phyloP scores from a whole-genome alignment of 2,329 filamentous ascomycete species.

The Aspergillus glaucus region DNA sequence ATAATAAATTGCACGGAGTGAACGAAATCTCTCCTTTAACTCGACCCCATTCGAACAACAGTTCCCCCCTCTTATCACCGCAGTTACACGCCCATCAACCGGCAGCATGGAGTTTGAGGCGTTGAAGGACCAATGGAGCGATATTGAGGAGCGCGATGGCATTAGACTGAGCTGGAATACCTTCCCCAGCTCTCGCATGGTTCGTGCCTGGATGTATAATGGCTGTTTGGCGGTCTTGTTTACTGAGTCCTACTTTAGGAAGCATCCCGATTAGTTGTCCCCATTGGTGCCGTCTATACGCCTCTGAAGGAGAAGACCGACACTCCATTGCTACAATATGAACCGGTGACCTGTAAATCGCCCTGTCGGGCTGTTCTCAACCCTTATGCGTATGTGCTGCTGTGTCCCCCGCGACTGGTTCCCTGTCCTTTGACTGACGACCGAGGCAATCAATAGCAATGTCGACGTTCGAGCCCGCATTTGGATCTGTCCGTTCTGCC shows the following conservation, averaged over 20 bases:
- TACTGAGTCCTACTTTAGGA: slow-evolving; percentile 54
- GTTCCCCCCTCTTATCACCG: slow-evolving; percentile 18
- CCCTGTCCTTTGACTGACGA: slow-evolving; percentile 17
- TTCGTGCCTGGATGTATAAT: slow-evolving; percentile 35
- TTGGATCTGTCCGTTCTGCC: slow-evolving; percentile 65
- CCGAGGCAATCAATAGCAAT: slow-evolving; percentile 39
- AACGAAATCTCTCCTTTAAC: slow-evolving; percentile 11
- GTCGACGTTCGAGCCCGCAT: slow-evolving; percentile 60
- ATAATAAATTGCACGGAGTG: slow-evolving; percentile 15
- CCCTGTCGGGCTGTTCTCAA: slow-evolving; percentile 95
- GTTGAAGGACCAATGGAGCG: slow-evolving; percentile 92
- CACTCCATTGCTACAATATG: slow-evolving; percentile 83
- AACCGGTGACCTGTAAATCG: slow-evolving; percentile 93
- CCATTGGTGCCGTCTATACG: slow-evolving; percentile 92
- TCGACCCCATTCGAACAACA: slow-evolving; percentile 1
- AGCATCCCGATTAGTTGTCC: slow-evolving; percentile 88
- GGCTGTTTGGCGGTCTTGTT: slow-evolving; percentile 7
- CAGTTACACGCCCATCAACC: slow-evolving; percentile 16
- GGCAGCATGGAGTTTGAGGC: slow-evolving; percentile 80
- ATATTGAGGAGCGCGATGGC: slow-evolving; percentile 94
- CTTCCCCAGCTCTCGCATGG: slow-evolving; percentile 96
- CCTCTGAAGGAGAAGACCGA: slow-evolving; percentile 89
- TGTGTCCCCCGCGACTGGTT: neutral
- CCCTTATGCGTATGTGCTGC: slow-evolving; percentile 72
- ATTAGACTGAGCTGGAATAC: slow-evolving; percentile 97